Percentiles rank a stretch among this genome's conserved stretches.
phyloP scores from a whole-genome alignment of 768 basidiomycete species.

The Pleurotus ostreatus region DNA sequence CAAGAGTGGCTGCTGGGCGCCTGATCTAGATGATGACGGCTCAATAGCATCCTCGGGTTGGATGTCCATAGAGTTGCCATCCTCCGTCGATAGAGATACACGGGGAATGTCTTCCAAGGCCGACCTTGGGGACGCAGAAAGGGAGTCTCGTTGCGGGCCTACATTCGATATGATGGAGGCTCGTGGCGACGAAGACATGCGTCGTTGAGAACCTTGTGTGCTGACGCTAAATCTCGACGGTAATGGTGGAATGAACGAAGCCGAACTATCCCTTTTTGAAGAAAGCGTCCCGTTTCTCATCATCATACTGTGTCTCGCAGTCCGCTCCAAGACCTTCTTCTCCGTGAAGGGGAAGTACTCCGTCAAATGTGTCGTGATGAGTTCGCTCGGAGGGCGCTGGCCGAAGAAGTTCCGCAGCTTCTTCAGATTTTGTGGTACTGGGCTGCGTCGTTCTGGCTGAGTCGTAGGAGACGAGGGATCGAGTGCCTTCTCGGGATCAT shows the following conservation, averaged over 20 bases:
- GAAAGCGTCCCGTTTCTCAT: constrained; percentile 37
- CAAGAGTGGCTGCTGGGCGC: constrained; percentile 52
- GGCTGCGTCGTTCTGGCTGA: constrained; percentile 22
- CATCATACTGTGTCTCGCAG: constrained; percentile 88
- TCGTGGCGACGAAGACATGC: constrained; percentile 38
- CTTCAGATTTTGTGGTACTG: constrained; percentile 26
- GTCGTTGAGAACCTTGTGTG: constrained; percentile 45
- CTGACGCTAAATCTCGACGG: constrained; percentile 63
- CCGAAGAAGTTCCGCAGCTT: constrained; percentile 96
- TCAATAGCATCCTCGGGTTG: constrained; percentile 40
- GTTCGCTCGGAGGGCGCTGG: constrained; percentile 94
- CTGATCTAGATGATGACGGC: constrained; percentile 15
- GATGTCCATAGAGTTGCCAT: constrained; percentile 63
- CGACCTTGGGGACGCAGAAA: constrained; percentile 16
- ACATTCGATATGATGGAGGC: constrained; percentile 38
- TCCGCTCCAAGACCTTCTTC: constrained; percentile 85
- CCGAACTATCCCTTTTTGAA: constrained; percentile 43
- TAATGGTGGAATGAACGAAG: constrained; percentile 42
- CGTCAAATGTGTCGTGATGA: constrained; percentile 90
- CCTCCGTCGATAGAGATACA: constrained; percentile 72
- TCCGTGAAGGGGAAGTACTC: constrained; percentile 96
- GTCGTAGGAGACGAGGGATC: constrained; percentile 49
- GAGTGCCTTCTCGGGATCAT: constrained; percentile 66
- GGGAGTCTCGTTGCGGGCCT: constrained; percentile 35
- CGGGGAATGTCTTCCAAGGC: constrained; percentile 54